These are phyloP conservation scores for Nissolia schottii DNA, from an alignment of 306 rosid genomes.

Conservation along the genomic window DNA sequence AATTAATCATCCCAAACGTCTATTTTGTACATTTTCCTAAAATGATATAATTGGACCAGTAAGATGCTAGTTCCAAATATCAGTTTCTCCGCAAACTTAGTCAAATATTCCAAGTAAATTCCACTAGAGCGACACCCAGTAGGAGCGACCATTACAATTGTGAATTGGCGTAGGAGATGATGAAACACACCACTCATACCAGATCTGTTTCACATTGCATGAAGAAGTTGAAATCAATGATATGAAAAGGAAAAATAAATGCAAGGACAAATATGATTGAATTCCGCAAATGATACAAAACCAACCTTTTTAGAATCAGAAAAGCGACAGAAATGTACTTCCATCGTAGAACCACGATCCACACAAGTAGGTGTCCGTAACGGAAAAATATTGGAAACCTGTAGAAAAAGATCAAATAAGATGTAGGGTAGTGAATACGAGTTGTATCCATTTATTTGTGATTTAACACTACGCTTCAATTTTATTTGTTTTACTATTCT, in stretches of 20 bases:
- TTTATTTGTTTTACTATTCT: too few species aligned
- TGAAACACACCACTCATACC: constrained; percentile 67
- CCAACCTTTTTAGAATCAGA: constrained; percentile 44
- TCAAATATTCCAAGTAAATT: background rate
- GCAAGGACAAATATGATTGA: background rate
- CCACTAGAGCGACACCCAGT: constrained; percentile 62
- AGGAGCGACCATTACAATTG: constrained; percentile 61
- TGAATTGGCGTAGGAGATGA: constrained; percentile 42
- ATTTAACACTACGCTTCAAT: too few species aligned
- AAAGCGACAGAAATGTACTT: constrained; percentile 69
- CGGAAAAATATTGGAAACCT: constrained; percentile 71
- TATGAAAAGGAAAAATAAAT: background rate
- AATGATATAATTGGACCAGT: background rate
- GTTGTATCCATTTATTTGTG: background rate
- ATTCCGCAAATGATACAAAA: background rate
- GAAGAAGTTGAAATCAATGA: background rate
- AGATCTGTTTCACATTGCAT: constrained; percentile 41
- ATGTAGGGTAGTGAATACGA: background rate
- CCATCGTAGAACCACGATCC: constrained; percentile 42
- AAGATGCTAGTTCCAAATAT: background rate
- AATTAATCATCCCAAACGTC: background rate
- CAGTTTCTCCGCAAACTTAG: background rate
- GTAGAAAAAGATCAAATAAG: background rate
- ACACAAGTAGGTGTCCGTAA: constrained; percentile 48
- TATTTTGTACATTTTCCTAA: background rate